These are phyloP conservation scores for Pseudocercospora vitis DNA, from an alignment of 2,329 filamentous ascomycete species.

Conservation along the genomic window DNA sequence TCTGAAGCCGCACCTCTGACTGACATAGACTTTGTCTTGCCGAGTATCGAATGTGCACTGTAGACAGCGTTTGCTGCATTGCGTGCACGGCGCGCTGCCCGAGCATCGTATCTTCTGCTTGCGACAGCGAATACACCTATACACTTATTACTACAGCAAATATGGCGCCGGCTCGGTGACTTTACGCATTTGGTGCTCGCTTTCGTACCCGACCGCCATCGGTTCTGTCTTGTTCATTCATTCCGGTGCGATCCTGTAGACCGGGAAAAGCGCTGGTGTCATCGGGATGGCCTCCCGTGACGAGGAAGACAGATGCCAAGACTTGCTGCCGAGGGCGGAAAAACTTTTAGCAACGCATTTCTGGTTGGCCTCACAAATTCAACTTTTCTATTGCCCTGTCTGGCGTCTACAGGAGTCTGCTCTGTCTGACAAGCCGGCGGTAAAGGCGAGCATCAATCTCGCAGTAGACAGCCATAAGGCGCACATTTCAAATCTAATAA, in stretches of 20 bases:
- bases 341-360: neutral
- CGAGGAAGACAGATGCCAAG: too few relatives aligned
- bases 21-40: conserved; percentile 53
- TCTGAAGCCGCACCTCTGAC: conserved; percentile 31
- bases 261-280: neutral
- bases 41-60: conserved; percentile 47
- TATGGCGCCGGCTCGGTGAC: too few relatives aligned
- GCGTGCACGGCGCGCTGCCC: conserved; percentile 45
- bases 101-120: conserved; percentile 51
- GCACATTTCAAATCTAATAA: conserved; percentile 1
- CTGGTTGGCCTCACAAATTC: neutral
- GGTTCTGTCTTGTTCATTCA: conserved; percentile 2
- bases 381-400: neutral
- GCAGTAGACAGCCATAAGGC: neutral
- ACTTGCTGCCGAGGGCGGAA: conserved; percentile 1
- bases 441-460: neutral
- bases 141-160: neutral
- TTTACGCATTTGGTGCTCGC: conserved; percentile 18
- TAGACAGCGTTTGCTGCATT: conserved; percentile 46
- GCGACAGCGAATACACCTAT: conserved; percentile 48
- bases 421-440: neutral
- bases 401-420: neutral
- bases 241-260: neutral
- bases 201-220: conserved; percentile 14
- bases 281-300: too few relatives aligned